These are phyloP conservation scores for Xylariaceae sp. DNA, from an alignment of 2,329 filamentous ascomycete species.

Conservation along the genomic window DNA sequence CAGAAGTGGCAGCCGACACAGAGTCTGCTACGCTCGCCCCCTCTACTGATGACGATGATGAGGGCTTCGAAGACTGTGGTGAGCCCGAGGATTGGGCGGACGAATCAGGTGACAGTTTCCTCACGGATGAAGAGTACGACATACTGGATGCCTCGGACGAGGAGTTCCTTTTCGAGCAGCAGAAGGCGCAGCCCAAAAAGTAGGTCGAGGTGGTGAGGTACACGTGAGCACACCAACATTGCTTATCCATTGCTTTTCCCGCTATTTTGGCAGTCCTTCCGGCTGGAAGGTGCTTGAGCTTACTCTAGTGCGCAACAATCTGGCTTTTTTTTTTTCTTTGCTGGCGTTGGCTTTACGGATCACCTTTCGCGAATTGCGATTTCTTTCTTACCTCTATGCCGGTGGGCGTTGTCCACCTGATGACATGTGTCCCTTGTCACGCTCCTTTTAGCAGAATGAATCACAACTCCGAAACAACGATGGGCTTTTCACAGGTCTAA, in stretches of 20 bases:
- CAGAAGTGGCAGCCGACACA: constrained; percentile 48
- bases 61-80: constrained; percentile 49
- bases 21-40: constrained; percentile 33
- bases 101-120: constrained; percentile 68
- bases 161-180: constrained; percentile 61
- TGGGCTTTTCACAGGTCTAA: constrained; percentile 10
- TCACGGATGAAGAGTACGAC: constrained; percentile 98
- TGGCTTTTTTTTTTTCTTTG: constrained; percentile 3
- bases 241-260: neutral
- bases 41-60: constrained; percentile 37
- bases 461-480: constrained; percentile 10
- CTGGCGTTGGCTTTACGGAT: constrained; percentile 13
- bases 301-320: constrained; percentile 11
- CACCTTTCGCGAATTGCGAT: constrained; percentile 6
- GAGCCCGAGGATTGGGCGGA: constrained; percentile 57
- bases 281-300: constrained; percentile 5
- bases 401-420: constrained; percentile 8
- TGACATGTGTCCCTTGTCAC: constrained; percentile 18
- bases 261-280: neutral
- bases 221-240: neutral
- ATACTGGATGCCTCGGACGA: constrained; percentile 93
- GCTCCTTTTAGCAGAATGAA: constrained; percentile 21
- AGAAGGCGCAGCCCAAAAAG: constrained; percentile 33
- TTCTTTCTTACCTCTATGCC: constrained; percentile 14
- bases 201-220: constrained; percentile 17